These are phyloP conservation scores for Mrakia hoshinonis DNA, from an alignment of 768 basidiomycete species.

Conservation along the genomic window DNA sequence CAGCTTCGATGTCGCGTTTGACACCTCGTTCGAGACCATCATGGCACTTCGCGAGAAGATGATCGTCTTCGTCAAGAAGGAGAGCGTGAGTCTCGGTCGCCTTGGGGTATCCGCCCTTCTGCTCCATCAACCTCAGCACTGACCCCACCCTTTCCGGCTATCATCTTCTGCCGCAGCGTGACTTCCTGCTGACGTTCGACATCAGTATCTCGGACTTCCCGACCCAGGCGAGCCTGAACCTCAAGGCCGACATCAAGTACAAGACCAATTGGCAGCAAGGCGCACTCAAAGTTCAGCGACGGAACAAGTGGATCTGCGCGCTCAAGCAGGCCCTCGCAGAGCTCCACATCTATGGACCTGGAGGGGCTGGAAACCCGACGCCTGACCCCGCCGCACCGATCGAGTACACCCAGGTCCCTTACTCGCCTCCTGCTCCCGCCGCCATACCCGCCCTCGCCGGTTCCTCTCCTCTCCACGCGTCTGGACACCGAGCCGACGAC, in stretches of 20 bases:
- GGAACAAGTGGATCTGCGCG: slow-evolving; percentile 88
- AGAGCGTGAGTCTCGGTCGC: slow-evolving; percentile 40
- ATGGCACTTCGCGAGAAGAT: slow-evolving; percentile 67
- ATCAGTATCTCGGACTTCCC: slow-evolving; percentile 46
- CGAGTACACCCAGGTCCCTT: slow-evolving; percentile 26
- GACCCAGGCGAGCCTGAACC: slow-evolving; percentile 65
- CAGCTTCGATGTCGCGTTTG: slow-evolving; percentile 64
- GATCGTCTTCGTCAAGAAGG: slow-evolving; percentile 62
- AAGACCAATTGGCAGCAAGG: slow-evolving; percentile 79
- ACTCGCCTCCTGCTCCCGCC: not conserved
- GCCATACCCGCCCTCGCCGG: not conserved
- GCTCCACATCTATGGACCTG: slow-evolving; percentile 54
- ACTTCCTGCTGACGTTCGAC: slow-evolving; percentile 69
- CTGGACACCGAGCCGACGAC: not conserved
- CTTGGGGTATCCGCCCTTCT: no score
- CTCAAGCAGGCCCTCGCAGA: slow-evolving; percentile 62
- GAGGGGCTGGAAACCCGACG: slow-evolving; percentile 41
- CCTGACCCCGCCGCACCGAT: slow-evolving; percentile 36
- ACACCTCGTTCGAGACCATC: slow-evolving; percentile 70
- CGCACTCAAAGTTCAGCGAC: slow-evolving; percentile 51
- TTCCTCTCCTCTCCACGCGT: not conserved
- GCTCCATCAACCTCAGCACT: not conserved
- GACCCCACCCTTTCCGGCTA: no score
- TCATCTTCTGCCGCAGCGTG: slow-evolving; percentile 46
- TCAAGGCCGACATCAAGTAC: slow-evolving; percentile 76